A percentile compares a stretch with the other conserved stretches of the same genome.
phyloP scores from a whole-genome alignment of 768 basidiomycete genomes.

The Suillus brevipes region DNA sequence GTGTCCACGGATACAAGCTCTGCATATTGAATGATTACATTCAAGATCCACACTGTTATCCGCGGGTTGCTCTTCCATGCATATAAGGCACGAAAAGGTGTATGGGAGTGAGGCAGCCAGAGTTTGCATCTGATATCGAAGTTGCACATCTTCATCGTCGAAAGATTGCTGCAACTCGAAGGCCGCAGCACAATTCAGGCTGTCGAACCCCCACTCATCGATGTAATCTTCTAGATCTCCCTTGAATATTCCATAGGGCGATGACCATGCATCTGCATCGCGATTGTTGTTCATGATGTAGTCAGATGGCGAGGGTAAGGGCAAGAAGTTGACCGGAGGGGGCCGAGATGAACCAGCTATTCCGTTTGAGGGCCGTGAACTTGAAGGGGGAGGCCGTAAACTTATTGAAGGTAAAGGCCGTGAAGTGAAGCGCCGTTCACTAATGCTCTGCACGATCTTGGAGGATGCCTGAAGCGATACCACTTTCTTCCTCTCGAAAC shows the following conservation, averaged over 20 bases:
- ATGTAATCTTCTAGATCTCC: too few species aligned
- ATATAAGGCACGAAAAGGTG: conserved; percentile 56
- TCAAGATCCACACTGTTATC: conserved; percentile 44
- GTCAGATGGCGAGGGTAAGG: conserved; percentile 24
- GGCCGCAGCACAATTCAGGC: conserved; percentile 24
- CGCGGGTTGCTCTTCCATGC: conserved; percentile 48
- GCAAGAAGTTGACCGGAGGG: conserved; percentile 7
- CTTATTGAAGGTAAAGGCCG: too few species aligned
- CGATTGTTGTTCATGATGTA: conserved; percentile 1
- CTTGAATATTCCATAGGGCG: neutral
- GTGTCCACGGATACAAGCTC: conserved; percentile 48
- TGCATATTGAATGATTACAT: conserved; percentile 57
- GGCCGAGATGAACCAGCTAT: conserved; percentile 18
- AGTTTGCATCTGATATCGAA: conserved; percentile 36
- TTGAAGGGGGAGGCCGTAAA: conserved; percentile 9
- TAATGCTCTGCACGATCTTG: neutral
- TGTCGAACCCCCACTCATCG: conserved; percentile 5
- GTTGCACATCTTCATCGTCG: conserved; percentile 41
- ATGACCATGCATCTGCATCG: conserved; percentile 10
- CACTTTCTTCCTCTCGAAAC: conserved; percentile 13
- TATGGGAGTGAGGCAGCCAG: conserved; percentile 31
- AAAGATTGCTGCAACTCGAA: conserved; percentile 36
- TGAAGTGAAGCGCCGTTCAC: conserved; percentile 2
- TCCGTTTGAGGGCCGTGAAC: conserved; percentile 16
- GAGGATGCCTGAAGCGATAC: neutral